A percentile compares a stretch with the other conserved stretches of the same genome.
Evolutionary conservation across 768 basidiomycete species (phyloP).

Genomic region (Tulasnella sp.): DNA sequence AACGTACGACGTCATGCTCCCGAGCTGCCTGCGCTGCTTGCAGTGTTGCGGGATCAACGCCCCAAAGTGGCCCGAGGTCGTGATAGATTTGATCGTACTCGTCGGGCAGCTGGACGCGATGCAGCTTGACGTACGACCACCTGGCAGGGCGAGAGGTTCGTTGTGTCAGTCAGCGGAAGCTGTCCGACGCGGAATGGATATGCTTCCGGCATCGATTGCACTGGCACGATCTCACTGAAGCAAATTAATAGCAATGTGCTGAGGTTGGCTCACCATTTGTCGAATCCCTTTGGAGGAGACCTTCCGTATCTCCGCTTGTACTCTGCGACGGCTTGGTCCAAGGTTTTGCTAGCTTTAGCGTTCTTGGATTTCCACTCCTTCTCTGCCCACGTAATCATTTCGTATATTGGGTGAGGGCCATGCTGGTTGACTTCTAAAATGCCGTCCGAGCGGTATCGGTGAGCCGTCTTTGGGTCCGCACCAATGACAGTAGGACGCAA

Average conservation of each 20-base stretch:
- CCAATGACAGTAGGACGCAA: not conserved
- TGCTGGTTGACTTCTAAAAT: constrained; percentile 28
- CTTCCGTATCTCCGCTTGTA: constrained; percentile 69
- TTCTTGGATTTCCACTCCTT: constrained; percentile 24
- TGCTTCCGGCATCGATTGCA: too few relatives aligned
- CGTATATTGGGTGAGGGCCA: constrained; percentile 35
- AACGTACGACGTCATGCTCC: not conserved
- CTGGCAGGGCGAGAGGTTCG: constrained; percentile 17
- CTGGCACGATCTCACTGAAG: too few relatives aligned
- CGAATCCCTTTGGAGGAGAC: constrained; percentile 81
- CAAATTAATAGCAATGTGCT: too few relatives aligned
- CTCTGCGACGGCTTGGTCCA: constrained; percentile 66
- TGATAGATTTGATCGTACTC: constrained; percentile 42
- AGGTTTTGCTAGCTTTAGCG: constrained; percentile 53
- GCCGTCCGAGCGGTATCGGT: constrained; percentile 25
- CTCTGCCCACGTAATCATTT: constrained; percentile 31
- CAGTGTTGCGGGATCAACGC: constrained; percentile 23
- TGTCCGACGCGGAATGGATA: too few relatives aligned
- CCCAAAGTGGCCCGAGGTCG: constrained; percentile 37
- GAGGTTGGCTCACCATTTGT: constrained; percentile 49
- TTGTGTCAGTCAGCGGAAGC: not conserved
- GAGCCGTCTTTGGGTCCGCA: constrained; percentile 12
- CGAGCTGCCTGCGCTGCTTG: not conserved
- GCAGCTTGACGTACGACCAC: constrained; percentile 36
- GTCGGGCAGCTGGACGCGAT: constrained; percentile 40